Evolutionary conservation across 139 green algal genomes (phyloP).

Genomic region (Coccomyxa sp.): DNA sequence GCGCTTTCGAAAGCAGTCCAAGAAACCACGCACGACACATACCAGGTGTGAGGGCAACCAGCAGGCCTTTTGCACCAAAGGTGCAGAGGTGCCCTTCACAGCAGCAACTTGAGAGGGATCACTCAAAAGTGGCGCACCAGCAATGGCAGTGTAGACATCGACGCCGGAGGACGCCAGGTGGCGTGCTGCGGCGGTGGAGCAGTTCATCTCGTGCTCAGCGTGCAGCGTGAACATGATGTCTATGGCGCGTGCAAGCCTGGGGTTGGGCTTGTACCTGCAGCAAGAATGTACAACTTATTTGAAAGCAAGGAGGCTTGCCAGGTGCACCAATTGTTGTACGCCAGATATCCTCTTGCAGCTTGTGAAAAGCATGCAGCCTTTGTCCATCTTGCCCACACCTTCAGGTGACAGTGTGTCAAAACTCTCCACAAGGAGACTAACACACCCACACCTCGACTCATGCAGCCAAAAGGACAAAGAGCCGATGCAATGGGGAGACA

Average conservation of each 20-base stretch:
- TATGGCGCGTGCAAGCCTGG: conserved; percentile 68
- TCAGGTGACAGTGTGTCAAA: background rate
- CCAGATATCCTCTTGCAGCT: no score
- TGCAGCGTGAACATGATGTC: conserved; percentile 98
- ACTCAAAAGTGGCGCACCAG: conserved; percentile 24
- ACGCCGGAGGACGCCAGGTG: conserved; percentile 83
- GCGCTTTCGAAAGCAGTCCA: no score
- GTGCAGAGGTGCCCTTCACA: background rate
- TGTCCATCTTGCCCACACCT: no score
- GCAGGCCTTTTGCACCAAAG: no score
- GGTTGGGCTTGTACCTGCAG: conserved; percentile 78
- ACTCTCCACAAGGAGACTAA: background rate
- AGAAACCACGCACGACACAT: no score
- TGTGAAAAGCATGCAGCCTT: no score
- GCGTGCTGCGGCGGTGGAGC: conserved; percentile 78
- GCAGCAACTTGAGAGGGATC: background rate
- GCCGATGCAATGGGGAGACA: no score
- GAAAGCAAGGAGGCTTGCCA: no score
- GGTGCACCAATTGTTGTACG: no score
- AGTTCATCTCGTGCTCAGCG: conserved; percentile 99
- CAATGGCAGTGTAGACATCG: conserved; percentile 94
- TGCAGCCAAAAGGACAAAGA: no score
- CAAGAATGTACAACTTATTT: background rate
- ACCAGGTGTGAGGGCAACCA: no score
- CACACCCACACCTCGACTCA: background rate